phyloP scores from a whole-genome alignment of 116 monocot genomes.

The Papilionanthe hybrid region DNA sequence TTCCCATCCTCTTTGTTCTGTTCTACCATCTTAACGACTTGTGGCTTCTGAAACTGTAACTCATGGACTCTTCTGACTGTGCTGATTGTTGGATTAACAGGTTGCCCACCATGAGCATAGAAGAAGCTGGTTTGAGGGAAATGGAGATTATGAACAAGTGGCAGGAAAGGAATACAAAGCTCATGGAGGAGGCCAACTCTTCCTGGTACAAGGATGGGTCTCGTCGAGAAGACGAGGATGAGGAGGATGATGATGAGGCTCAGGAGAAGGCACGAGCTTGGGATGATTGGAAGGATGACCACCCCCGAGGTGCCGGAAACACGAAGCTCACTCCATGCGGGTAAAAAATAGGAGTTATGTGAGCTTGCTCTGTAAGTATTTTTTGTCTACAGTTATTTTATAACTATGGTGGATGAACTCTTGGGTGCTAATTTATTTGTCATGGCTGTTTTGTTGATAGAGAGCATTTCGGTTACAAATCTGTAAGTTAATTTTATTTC shows the following conservation, averaged over 20 bases:
- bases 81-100: constrained; percentile 18
- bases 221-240: constrained; percentile 17
- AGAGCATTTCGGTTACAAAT: no score
- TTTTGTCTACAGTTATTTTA: no score
- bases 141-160: constrained; percentile 96
- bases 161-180: constrained; percentile 72
- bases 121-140: constrained; percentile 87
- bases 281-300: constrained; percentile 98
- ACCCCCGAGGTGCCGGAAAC: constrained; percentile 94
- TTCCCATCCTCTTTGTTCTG: background rate
- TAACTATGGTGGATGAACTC: no score
- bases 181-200: constrained; percentile 72
- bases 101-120: constrained; percentile 96
- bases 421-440: no score
- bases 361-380: no score
- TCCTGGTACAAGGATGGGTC: constrained; percentile 68
- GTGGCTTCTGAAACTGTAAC: background rate
- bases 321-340: constrained; percentile 96
- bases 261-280: constrained; percentile 90
- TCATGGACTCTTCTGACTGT: no score
- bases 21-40: background rate
- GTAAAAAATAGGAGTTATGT: constrained; percentile 8
- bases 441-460: no score
- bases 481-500: no score
- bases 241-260: constrained; percentile 69